Evolutionary conservation across 2,329 filamentous ascomycete species (phyloP).

Genomic region (Ceratocystis ficicola): DNA sequence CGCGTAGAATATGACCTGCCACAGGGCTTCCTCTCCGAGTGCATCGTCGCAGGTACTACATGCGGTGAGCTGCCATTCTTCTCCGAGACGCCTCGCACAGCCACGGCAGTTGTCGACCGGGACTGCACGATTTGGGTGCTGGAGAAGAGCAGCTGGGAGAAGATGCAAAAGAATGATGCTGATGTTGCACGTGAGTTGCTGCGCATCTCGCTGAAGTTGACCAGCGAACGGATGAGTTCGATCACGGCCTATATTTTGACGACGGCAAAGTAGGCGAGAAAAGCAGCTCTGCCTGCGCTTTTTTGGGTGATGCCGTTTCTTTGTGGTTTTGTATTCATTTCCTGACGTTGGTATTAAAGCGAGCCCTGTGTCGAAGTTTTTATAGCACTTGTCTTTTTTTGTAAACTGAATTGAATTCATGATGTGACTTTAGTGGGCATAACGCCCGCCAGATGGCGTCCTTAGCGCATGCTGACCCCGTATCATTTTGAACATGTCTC

Average conservation of each 20-base stretch:
- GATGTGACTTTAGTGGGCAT: too few species aligned
- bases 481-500: too few species aligned
- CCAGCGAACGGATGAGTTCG: conserved; percentile 75
- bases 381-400: too few species aligned
- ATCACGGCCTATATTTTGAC: conserved; percentile 47
- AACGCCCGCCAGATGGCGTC: too few species aligned
- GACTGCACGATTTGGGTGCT: conserved; percentile 76
- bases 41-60: conserved; percentile 85
- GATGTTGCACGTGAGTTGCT: conserved; percentile 76
- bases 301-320: background rate
- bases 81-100: conserved; percentile 74
- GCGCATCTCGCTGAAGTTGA: conserved; percentile 80
- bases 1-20: conserved; percentile 83
- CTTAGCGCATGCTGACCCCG: too few species aligned
- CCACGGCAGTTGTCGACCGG: conserved; percentile 71
- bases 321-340: background rate
- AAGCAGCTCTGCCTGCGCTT: background rate
- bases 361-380: too few species aligned
- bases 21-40: conserved; percentile 78
- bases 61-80: conserved; percentile 97
- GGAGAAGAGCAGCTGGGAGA: conserved; percentile 57
- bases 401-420: too few species aligned
- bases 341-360: background rate
- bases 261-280: conserved; percentile 33
- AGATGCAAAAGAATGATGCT: conserved; percentile 57